Evolutionary conservation across 495 filamentous ascomycete species (phyloP), one percentile per base, ranked within the genome.

Genomic region (Aspergillus coremiiformis): DNA sequence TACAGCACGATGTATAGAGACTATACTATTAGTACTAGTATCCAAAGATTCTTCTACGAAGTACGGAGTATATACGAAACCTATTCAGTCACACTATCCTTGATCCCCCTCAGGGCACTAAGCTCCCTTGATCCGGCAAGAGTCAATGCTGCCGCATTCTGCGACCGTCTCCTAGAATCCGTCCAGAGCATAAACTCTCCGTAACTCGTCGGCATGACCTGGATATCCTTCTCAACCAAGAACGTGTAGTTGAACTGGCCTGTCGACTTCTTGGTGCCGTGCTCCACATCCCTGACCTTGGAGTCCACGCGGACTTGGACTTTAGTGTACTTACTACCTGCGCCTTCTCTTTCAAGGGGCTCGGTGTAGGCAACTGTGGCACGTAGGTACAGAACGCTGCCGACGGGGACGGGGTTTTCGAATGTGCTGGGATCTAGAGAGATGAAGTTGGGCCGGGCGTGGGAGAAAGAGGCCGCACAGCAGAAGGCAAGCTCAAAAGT

Each of bases 241-340:
- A 92, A 92, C 0, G 88, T 92, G 60, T 94, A 92, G 54, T 91
- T 88, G 64, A 94, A 92, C 61, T 85, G 82, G 1, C 89, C 89
- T 1, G 88, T 90, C 22, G 84, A 80, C 64, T 85, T 89, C 56
- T 79, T 79, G 47, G 76, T 77, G 3, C 82, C 85, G 57, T 92
- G 86, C 71, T 89, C 86, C 9, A 92, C 81, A 63, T 90, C 80
- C 17, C 85, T 70, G 4, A 94, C 86, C 58, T 87, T 87, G 24
- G 81, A 81, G 64, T 89, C 83, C 17, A 92, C 85, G 1, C 86
- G 77, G 6, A 92, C 78, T 53, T 90, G 86, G n/a, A 92, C 73
- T 45, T 83, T 75, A 2, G 85, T 89, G 47, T 72, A 81, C 58
- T 70, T 69, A 39, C 64, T 75, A 17, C 56, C 57, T 19, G 50